Evolutionary conservation across 352 stramenopile genomes (phyloP), one percentile per base, ranked within the genome.

Genomic region (Phytopythium ostracodes): DNA sequence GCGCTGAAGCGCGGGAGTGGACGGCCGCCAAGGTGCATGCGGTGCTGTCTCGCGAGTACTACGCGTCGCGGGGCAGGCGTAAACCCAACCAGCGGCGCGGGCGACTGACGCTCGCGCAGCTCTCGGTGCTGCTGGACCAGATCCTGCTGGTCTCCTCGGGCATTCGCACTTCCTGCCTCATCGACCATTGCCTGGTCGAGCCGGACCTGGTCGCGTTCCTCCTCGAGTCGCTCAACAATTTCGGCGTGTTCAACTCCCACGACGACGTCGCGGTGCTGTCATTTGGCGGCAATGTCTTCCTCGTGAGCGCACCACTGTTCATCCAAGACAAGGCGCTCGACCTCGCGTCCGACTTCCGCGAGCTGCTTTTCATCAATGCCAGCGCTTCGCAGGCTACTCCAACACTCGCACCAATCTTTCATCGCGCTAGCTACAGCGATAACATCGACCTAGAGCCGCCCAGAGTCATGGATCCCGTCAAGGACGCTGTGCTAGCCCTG

Each of bases 261-360:
- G 14, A 51, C 8, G 54, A 63, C 4, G 63, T 82, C 18, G 62
- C 61, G 3, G 71, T 55, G 9, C 58, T 85, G 55, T 10, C 73
- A 25, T 55, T 84, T 14, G 64, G 77, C 10, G 64, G 52, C 2
- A 85, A 85, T 62, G 63, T 77, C 29, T 85, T 85, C 53, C 81
- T 81, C 24, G 58, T 81, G 25, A 71, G 80, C 35, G 61, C 70
- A 6, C 47, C 56, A 11, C 47, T 60, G 22, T 82, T 81, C 42
- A 24, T 85, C 12, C 42, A 36, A 36, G 66, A 71, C 24, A 82
- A 85, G 50, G 68, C 73, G 49, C 36, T 64, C 4, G 59, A 68
- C 18, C 5, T 75, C 38, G 58, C 66, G 36, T 70, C 49, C 35
- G 55, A 42, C 33, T 61, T 69, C 15, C 17, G 62, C 18, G 51